These are phyloP conservation scores for Boletus nobilissimus DNA, from an alignment of 1,284 basidiomycete genomes.

Conservation along the genomic window DNA sequence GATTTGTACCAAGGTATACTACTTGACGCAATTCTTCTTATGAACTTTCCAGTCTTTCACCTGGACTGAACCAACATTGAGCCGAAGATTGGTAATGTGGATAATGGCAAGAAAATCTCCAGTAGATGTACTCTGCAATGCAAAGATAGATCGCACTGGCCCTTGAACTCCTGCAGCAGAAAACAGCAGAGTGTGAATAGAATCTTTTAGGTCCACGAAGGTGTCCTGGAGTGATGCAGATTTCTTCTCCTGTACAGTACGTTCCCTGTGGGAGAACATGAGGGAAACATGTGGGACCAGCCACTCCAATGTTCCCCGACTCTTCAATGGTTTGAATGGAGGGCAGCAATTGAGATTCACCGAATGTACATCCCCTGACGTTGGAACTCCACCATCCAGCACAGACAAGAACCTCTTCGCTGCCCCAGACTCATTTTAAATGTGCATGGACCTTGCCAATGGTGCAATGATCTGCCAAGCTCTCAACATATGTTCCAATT, in stretches of 20 bases:
- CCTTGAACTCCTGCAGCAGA: slow-evolving; percentile 37
- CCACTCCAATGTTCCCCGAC: slow-evolving; percentile 38
- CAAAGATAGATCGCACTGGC: slow-evolving; percentile 41
- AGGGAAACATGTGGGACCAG: slow-evolving; percentile 44
- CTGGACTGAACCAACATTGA: slow-evolving; percentile 57
- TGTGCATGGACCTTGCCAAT: slow-evolving; percentile 29
- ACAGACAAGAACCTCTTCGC: slow-evolving; percentile 50
- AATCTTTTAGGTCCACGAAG: slow-evolving; percentile 48
- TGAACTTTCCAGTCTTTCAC: slow-evolving; percentile 58
- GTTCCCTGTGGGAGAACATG: slow-evolving; percentile 47
- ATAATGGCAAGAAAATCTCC: slow-evolving; percentile 49
- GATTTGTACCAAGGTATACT: background rate
- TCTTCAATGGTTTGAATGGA: slow-evolving; percentile 34
- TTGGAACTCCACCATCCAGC: slow-evolving; percentile 31
- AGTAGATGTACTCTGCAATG: slow-evolving; percentile 42
- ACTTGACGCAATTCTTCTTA: slow-evolving; percentile 41
- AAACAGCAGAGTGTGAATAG: slow-evolving; percentile 47
- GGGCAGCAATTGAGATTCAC: slow-evolving; percentile 54
- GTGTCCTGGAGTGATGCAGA: slow-evolving; percentile 27
- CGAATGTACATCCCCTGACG: slow-evolving; percentile 55
- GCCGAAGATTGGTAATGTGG: slow-evolving; percentile 54
- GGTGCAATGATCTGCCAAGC: slow-evolving; percentile 46
- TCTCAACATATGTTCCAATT: slow-evolving; percentile 6
- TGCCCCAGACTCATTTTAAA: slow-evolving; percentile 30
- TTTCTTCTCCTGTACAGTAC: slow-evolving; percentile 19